These are phyloP conservation scores for Boletus insuetus DNA, from an alignment of 768 basidiomycete genomes.

Conservation along the genomic window DNA sequence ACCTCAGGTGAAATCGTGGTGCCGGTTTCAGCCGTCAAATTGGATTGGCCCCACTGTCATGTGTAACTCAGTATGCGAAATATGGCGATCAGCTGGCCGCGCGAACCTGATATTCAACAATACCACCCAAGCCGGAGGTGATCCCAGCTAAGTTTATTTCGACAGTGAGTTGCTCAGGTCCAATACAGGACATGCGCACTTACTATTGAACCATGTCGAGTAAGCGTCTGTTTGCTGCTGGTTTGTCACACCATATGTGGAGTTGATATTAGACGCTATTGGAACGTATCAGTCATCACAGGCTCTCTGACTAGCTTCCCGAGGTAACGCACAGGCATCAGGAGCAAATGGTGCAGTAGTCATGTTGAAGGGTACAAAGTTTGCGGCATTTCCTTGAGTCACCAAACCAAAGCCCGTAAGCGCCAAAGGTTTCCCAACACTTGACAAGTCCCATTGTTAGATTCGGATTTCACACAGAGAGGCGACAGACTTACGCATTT, in stretches of 20 bases:
- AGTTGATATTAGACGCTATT: constrained; percentile 18
- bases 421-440: constrained; percentile 53
- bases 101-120: constrained; percentile 31
- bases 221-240: constrained; percentile 53
- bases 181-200: constrained; percentile 7
- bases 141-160: constrained; percentile 37
- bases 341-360: constrained; percentile 42
- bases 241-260: constrained; percentile 51
- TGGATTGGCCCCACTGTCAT: constrained; percentile 53
- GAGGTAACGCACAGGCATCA: constrained; percentile 25
- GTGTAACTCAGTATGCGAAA: constrained; percentile 9
- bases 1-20: constrained; percentile 39
- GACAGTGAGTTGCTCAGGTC: constrained; percentile 1
- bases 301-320: neutral
- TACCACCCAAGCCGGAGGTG: constrained; percentile 31
- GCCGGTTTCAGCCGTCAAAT: constrained; percentile 45
- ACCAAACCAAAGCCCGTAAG: constrained; percentile 63
- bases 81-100: neutral
- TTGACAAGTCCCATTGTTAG: constrained; percentile 22
- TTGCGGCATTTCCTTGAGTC: constrained; percentile 47
- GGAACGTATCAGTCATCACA: neutral
- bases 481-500: constrained; percentile 37
- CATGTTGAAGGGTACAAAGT: constrained; percentile 63
- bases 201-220: constrained; percentile 50
- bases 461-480: neutral